Conservation (phyloP, 495 filamentous ascomycete species). For the Astrocystis sublimbata region DNA sequence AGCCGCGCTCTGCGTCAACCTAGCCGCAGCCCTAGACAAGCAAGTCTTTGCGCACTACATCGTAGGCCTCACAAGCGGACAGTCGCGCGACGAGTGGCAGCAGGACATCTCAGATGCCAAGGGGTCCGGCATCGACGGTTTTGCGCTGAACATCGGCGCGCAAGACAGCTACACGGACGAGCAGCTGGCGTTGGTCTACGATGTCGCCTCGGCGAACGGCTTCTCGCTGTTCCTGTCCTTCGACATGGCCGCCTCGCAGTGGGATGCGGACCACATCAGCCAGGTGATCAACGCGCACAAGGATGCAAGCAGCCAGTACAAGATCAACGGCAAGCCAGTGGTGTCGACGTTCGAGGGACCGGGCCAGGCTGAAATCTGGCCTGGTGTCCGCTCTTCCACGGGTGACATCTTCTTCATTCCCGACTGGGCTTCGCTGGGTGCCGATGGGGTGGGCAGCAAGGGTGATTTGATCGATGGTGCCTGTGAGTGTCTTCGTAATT, state of each 20-base stretch:
- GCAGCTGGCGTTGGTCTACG: slow-evolving; percentile 55
- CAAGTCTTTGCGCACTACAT: slow-evolving; percentile 55
- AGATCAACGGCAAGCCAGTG: slow-evolving; percentile 57
- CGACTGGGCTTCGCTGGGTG: slow-evolving; percentile 62
- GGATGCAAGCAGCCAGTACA: slow-evolving; percentile 51
- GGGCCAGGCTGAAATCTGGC: slow-evolving; percentile 58
- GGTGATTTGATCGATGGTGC: slow-evolving; percentile 59
- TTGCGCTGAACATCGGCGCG: slow-evolving; percentile 67
- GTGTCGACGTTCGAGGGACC: slow-evolving; percentile 75
- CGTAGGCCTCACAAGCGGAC: slow-evolving; percentile 46
- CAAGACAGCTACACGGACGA: slow-evolving; percentile 51
- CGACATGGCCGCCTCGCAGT: slow-evolving; percentile 58
- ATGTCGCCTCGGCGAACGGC: slow-evolving; percentile 51
- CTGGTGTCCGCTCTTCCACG: slow-evolving; percentile 51
- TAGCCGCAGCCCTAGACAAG: slow-evolving; percentile 26
- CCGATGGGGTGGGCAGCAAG: slow-evolving; percentile 47
- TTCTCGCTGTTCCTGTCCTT: slow-evolving; percentile 73
- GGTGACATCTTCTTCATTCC: slow-evolving; percentile 62
- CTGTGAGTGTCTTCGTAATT: slow-evolving; percentile 37
- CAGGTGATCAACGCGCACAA: slow-evolving; percentile 60
- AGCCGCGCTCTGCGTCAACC: slow-evolving; percentile 20
- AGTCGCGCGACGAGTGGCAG: slow-evolving; percentile 54
- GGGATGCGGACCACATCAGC: slow-evolving; percentile 57
- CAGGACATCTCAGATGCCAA: slow-evolving; percentile 62
- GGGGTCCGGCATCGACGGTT: slow-evolving; percentile 67